phyloP scores from a whole-genome alignment of 805 yeast species.

The Wickerhamomyces bovis region DNA sequence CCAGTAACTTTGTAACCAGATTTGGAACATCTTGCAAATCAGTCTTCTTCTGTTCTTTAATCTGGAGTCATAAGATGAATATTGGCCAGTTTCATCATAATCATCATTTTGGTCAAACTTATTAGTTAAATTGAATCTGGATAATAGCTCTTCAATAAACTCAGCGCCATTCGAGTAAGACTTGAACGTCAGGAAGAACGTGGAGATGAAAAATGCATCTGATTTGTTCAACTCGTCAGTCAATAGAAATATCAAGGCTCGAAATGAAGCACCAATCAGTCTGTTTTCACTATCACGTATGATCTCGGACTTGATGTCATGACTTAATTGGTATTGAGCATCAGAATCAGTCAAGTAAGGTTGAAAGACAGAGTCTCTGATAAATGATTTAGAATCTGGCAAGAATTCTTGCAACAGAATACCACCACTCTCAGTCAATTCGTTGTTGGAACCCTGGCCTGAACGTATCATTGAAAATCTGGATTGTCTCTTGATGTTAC shows the following conservation, averaged over 20 bases:
- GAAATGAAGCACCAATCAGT: slow-evolving; percentile 64
- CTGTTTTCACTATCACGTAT: slow-evolving; percentile 45
- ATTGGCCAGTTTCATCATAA: slow-evolving; percentile 29
- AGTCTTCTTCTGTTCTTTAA: slow-evolving; percentile 55
- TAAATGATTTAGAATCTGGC: slow-evolving; percentile 30
- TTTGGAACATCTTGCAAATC: slow-evolving; percentile 61
- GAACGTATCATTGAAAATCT: slow-evolving; percentile 32
- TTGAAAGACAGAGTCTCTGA: slow-evolving; percentile 31
- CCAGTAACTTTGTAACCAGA: slow-evolving; percentile 94
- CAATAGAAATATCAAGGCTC: slow-evolving; percentile 56
- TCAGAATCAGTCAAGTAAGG: slow-evolving; percentile 27
- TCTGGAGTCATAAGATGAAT: slow-evolving; percentile 33
- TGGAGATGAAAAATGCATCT: slow-evolving; percentile 60
- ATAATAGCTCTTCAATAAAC: slow-evolving; percentile 59
- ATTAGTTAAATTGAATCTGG: slow-evolving; percentile 53
- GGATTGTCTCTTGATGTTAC: slow-evolving; percentile 24
- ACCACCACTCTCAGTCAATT: slow-evolving; percentile 24
- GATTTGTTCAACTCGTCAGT: slow-evolving; percentile 63
- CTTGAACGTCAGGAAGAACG: slow-evolving; percentile 74
- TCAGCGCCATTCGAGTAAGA: slow-evolving; percentile 63
- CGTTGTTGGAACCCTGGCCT: slow-evolving; percentile 16
- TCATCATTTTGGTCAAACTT: slow-evolving; percentile 26
- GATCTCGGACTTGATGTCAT: slow-evolving; percentile 36
- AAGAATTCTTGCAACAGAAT: slow-evolving; percentile 29
- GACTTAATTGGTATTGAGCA: slow-evolving; percentile 10